These are phyloP conservation scores for Microbotryomycetes sp. DNA, from an alignment of 1,284 basidiomycete genomes.

Conservation along the genomic window DNA sequence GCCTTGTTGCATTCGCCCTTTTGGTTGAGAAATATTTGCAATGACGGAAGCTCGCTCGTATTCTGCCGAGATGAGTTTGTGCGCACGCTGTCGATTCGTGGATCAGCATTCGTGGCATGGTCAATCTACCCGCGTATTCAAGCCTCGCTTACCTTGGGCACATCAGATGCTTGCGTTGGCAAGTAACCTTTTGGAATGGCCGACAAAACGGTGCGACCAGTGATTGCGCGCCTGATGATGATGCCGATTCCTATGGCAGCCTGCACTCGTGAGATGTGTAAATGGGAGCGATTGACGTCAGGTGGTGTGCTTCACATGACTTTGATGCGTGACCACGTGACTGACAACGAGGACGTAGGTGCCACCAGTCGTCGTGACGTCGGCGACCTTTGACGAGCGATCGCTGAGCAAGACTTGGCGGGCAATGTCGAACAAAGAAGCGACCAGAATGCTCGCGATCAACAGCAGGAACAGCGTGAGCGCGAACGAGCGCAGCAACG, in stretches of 20 bases:
- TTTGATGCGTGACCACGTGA: not conserved
- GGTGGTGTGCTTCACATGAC: not conserved
- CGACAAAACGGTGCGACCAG: constrained; percentile 13
- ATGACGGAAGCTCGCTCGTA: constrained; percentile 30
- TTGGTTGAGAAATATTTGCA: constrained; percentile 23
- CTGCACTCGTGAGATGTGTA: not conserved
- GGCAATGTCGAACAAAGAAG: constrained; percentile 20
- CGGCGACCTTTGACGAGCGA: constrained; percentile 14
- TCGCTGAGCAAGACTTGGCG: constrained; percentile 15
- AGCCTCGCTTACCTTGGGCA: constrained; percentile 18
- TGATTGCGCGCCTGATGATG: constrained; percentile 8
- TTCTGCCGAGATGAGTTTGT: constrained; percentile 26
- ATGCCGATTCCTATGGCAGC: constrained; percentile 8
- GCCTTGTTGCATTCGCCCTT: constrained; percentile 21
- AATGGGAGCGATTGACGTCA: not conserved
- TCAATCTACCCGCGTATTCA: not conserved
- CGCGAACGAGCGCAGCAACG: constrained; percentile 11
- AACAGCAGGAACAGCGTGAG: constrained; percentile 20
- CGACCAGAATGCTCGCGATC: constrained; percentile 14
- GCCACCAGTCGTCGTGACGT: constrained; percentile 22
- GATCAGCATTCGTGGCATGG: not conserved
- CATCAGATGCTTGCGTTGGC: constrained; percentile 22
- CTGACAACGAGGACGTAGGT: constrained; percentile 20
- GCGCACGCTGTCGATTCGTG: constrained; percentile 6
- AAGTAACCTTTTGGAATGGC: constrained; percentile 33